Evolutionary conservation across 139 green algal species (phyloP).

Genomic region (Deuterostichococcus epilithicus): DNA sequence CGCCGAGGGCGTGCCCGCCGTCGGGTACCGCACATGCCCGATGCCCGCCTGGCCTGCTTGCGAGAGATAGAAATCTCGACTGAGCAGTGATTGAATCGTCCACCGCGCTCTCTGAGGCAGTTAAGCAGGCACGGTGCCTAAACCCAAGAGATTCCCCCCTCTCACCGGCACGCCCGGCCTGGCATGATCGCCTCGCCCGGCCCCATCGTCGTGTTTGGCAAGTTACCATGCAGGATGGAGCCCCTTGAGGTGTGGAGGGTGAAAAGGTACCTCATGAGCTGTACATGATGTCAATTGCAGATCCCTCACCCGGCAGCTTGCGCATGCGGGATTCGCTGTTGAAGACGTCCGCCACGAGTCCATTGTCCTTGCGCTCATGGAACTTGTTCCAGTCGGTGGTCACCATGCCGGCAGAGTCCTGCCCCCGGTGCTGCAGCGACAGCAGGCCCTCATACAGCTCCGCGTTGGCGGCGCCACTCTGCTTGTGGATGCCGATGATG

Average conservation of each 20-base stretch:
- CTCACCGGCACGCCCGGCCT: too few species aligned
- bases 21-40: conserved; percentile 95
- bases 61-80: too few species aligned
- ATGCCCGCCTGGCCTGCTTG: conserved; percentile 69
- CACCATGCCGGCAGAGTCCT: conserved; percentile 95
- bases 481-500: conserved; percentile 92
- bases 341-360: conserved; percentile 98
- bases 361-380: conserved; percentile 92
- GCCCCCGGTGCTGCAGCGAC: conserved; percentile 96
- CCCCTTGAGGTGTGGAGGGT: too few species aligned
- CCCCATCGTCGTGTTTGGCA: too few species aligned
- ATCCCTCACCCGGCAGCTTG: conserved; percentile 65
- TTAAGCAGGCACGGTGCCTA: too few species aligned
- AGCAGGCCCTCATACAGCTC: conserved; percentile 96
- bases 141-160: too few species aligned
- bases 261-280: too few species aligned
- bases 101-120: too few species aligned
- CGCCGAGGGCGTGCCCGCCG: conserved; percentile 79
- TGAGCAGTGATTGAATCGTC: neutral
- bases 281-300: too few species aligned
- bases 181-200: too few species aligned
- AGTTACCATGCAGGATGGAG: too few species aligned
- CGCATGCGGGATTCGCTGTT: conserved; percentile 63
- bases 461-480: conserved; percentile 61
- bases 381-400: conserved; percentile 85